phyloP scores from a whole-genome alignment of 2,329 filamentous ascomycete genomes.

The Fonsecaea monophora region DNA sequence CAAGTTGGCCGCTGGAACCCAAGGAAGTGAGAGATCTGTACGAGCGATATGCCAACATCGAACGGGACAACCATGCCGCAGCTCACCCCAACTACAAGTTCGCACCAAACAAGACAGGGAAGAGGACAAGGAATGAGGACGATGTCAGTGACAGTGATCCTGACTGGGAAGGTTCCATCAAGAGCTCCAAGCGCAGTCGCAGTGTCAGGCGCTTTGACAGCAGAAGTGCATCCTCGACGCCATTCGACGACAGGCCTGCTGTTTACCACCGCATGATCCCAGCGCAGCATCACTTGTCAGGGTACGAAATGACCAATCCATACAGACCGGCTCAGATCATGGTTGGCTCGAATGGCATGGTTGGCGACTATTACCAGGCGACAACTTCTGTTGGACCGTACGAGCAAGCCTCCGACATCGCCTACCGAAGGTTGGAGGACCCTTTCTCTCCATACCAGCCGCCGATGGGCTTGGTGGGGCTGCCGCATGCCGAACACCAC shows the following conservation, averaged over 20 bases:
- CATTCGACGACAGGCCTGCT: conserved; percentile 35
- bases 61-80: conserved; percentile 81
- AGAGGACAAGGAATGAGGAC: conserved; percentile 53
- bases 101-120: conserved; percentile 74
- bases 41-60: conserved; percentile 77
- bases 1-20: conserved; percentile 84
- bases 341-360: conserved; percentile 29
- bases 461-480: conserved; percentile 48
- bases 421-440: conserved; percentile 44
- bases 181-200: conserved; percentile 37
- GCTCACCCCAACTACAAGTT: conserved; percentile 96
- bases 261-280: conserved; percentile 28
- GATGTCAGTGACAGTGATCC: conserved; percentile 47
- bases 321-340: conserved; percentile 40
- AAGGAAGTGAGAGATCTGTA: conserved; percentile 75
- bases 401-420: conserved; percentile 38
- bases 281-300: conserved; percentile 34
- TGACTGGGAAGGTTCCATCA: conserved; percentile 39
- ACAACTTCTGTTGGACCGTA: conserved; percentile 26
- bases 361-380: conserved; percentile 33
- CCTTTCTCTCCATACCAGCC: conserved; percentile 30
- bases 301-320: conserved; percentile 38
- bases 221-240: conserved; percentile 37
- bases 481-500: conserved; percentile 52
- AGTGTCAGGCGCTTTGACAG: conserved; percentile 33